Conservation (phyloP, 2,329 filamentous ascomycete species). For the Magnaporthiopsis incrustans region DNA sequence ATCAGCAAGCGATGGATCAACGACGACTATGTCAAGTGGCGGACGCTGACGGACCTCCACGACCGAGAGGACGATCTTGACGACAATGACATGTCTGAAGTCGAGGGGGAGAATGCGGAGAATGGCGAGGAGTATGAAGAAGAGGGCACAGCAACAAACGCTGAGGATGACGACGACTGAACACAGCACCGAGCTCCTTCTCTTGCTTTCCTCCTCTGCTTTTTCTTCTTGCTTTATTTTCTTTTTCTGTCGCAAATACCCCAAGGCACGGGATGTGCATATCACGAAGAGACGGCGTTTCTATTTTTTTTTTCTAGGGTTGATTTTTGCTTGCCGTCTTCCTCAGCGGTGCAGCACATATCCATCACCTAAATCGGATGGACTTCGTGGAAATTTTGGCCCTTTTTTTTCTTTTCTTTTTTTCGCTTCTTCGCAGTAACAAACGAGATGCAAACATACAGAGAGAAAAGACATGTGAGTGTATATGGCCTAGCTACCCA, state of each 20-base stretch:
- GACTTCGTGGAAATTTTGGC: background rate
- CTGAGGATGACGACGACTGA: slow-evolving; percentile 14
- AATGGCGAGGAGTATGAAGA: slow-evolving; percentile 33
- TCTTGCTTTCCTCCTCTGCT: background rate
- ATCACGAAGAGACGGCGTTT: background rate
- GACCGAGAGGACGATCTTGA: slow-evolving; percentile 35
- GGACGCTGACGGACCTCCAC: slow-evolving; percentile 62
- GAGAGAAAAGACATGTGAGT: background rate
- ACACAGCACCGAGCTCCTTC: background rate
- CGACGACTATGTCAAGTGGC: slow-evolving; percentile 75
- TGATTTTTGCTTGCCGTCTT: background rate
- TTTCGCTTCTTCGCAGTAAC: background rate
- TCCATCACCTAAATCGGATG: background rate
- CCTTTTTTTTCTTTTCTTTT: background rate
- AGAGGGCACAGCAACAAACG: slow-evolving; percentile 21
- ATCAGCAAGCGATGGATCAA: slow-evolving; percentile 83
- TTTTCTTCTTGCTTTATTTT: background rate
- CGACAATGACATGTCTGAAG: background rate
- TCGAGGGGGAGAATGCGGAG: slow-evolving; percentile 36
- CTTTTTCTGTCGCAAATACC: background rate
- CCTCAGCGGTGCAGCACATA: no score
- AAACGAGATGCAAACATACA: background rate
- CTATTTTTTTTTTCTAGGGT: background rate
- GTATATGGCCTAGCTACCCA: background rate
- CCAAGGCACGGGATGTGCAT: background rate